phyloP scores from a whole-genome alignment of 768 basidiomycete genomes.

The Dacryopinax spathularia region DNA sequence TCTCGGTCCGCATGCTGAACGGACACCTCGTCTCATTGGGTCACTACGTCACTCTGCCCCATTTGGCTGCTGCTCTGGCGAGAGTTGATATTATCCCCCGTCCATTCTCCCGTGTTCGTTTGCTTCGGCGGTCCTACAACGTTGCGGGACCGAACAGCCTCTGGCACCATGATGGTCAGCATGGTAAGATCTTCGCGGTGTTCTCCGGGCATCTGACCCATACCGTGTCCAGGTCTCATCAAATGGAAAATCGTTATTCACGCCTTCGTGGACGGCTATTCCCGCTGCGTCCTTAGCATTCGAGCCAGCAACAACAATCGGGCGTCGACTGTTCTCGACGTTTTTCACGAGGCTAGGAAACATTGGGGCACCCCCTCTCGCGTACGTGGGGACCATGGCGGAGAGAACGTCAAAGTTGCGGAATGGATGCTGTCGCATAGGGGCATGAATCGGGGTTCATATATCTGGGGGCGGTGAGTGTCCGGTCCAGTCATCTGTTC shows the following conservation, averaged over 20 bases:
- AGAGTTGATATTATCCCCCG: no score
- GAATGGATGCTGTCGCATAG: constrained; percentile 24
- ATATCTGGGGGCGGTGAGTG: constrained; percentile 22
- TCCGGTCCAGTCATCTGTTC: background rate
- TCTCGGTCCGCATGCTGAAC: no score
- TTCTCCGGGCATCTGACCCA: constrained; percentile 6
- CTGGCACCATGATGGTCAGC: constrained; percentile 30
- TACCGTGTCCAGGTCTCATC: constrained; percentile 21
- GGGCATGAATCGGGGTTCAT: constrained; percentile 22
- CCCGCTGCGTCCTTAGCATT: constrained; percentile 25
- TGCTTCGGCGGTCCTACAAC: no score
- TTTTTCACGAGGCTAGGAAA: constrained; percentile 9
- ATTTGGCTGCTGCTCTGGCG: no score
- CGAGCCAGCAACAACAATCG: constrained; percentile 28
- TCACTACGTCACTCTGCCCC: no score
- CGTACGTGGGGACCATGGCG: constrained; percentile 25
- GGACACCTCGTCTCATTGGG: no score
- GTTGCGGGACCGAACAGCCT: constrained; percentile 28
- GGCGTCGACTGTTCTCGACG: constrained; percentile 24
- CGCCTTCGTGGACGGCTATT: constrained; percentile 32
- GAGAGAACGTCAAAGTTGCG: constrained; percentile 26
- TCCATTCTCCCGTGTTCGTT: no score
- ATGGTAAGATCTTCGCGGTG: constrained; percentile 17
- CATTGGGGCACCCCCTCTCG: constrained; percentile 20
- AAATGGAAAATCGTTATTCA: constrained; percentile 28